Evolutionary conservation across 2,329 filamentous ascomycete species (phyloP).

Genomic region (Ceratocystis huliohia): DNA sequence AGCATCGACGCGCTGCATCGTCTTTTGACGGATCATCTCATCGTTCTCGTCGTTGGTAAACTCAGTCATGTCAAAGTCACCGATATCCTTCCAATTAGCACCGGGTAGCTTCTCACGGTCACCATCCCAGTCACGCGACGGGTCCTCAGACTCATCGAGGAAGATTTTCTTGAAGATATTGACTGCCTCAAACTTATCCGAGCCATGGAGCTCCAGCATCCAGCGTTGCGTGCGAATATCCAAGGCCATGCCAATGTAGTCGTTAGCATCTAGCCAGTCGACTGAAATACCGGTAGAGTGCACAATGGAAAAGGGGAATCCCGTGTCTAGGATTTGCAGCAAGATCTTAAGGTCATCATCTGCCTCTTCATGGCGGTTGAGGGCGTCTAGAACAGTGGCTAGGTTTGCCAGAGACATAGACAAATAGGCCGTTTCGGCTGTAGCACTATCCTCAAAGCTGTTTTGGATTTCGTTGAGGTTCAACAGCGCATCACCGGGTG

Average conservation of each 20-base stretch:
- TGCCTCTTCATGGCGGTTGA: slow-evolving; percentile 20
- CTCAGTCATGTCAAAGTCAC: slow-evolving; percentile 18
- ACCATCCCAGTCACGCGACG: slow-evolving; percentile 23
- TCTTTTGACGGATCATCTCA: slow-evolving; percentile 11
- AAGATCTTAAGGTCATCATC: slow-evolving; percentile 24
- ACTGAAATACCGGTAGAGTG: slow-evolving; percentile 21
- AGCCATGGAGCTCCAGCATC: slow-evolving; percentile 24
- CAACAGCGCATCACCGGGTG: slow-evolving; percentile 26
- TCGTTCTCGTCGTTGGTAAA: slow-evolving; percentile 18
- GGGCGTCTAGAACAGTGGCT: slow-evolving; percentile 27
- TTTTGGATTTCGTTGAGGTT: slow-evolving; percentile 23
- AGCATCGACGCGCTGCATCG: slow-evolving; percentile 12
- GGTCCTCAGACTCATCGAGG: slow-evolving; percentile 23
- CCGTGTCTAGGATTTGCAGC: slow-evolving; percentile 27
- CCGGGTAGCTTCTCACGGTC: slow-evolving; percentile 20
- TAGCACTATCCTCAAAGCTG: slow-evolving; percentile 9
- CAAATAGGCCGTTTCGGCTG: slow-evolving; percentile 13
- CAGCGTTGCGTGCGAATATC: slow-evolving; percentile 30
- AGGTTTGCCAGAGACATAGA: slow-evolving; percentile 29
- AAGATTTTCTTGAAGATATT: slow-evolving; percentile 28
- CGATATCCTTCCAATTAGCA: slow-evolving; percentile 19
- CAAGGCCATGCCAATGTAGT: slow-evolving; percentile 26
- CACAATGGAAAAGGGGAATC: slow-evolving; percentile 27
- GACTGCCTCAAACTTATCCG: slow-evolving; percentile 21
- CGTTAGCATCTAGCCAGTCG: slow-evolving; percentile 22